Conservation (phyloP, 2,329 filamentous ascomycete genomes). For the Neofusicoccum sp. region DNA sequence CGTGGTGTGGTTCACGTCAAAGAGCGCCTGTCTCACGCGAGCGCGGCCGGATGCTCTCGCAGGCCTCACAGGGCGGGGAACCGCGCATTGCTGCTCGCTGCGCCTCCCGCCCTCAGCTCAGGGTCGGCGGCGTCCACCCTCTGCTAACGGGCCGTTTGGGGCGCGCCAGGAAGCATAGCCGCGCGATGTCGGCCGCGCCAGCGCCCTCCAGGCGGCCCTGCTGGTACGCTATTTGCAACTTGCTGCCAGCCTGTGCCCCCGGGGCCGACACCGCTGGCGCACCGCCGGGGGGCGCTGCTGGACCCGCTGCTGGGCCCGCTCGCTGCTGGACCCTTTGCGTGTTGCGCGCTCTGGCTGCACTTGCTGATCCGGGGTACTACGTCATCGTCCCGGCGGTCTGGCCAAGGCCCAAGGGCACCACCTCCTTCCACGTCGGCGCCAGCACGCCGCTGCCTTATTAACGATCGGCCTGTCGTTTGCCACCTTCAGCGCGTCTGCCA, state of each 20-base stretch:
- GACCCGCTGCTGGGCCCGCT: background rate
- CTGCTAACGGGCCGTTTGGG: constrained; percentile 1
- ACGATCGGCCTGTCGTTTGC: background rate
- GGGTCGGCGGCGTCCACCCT: background rate
- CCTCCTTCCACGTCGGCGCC: background rate
- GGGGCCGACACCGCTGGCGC: too few species aligned
- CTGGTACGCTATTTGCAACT: background rate
- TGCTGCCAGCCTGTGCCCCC: background rate
- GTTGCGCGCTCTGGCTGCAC: background rate
- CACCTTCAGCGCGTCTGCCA: background rate
- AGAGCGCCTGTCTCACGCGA: constrained; percentile 14
- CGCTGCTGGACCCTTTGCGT: background rate
- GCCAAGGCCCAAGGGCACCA: background rate
- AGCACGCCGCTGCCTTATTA: background rate
- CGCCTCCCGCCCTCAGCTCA: constrained; percentile 12
- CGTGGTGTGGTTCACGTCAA: constrained; percentile 9
- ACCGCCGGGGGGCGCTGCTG: too few species aligned
- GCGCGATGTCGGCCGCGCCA: constrained; percentile 7
- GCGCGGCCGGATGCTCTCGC: background rate
- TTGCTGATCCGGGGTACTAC: constrained; percentile 15
- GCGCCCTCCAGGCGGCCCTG: background rate
- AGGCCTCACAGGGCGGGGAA: constrained; percentile 8
- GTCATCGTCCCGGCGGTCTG: constrained; percentile 2
- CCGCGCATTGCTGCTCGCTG: background rate
- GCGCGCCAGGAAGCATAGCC: constrained; percentile 2